Base-by-base conservation (phyloP, 2,329 filamentous ascomycete species). In the Cercospora citrullina region DNA sequence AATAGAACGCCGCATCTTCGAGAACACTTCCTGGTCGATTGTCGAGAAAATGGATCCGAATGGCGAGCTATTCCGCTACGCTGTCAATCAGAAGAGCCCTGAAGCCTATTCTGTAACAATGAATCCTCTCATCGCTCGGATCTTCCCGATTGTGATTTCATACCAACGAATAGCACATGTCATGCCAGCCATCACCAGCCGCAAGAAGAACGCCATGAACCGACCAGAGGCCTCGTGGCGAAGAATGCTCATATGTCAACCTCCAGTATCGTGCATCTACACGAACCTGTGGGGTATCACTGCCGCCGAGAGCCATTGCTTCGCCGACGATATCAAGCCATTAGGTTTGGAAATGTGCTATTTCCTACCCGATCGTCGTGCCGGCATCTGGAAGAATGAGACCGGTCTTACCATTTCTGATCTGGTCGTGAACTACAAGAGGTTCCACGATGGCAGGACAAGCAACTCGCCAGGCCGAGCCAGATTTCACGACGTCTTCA, bases 401-500 rank as follows among this genome's bases (percentile, higher is more conserved):
- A 7, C 5, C 26, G 26, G 26, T 5, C 4, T 28, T 5, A 7
- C 5, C 7, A 28, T 28, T 5, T 7, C 7, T 4, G 26, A 28
- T 28, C 5, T 28, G 5, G 26, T 7, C 4, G 26, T 28, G 26
- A 4, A 28, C 4, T 28, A 28, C 26, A 7, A 28, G 26, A 7
- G 4, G 7, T 28, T 28, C 26, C 26, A 28, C 26, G 26, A n/a
- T n/a, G n/a, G n/a, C n/a, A n/a, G n/a, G n/a, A n/a, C n/a, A n/a
- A n/a, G n/a, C n/a, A n/a, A n/a, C n/a, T n/a, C n/a, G n/a, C n/a
- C n/a, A n/a, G n/a, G n/a, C n/a, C n/a, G n/a, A n/a, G n/a, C n/a
- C n/a, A n/a, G n/a, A n/a, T n/a, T n/a, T n/a, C n/a, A n/a, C 58
- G 58, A 36, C n/a, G 33, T 42, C 58, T 60, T 36, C 30, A 60